Evolutionary conservation across 208 protist species (phyloP), one percentile per base, ranked within the genome.

Genomic region (Acanthamoeba lenticulata): DNA sequence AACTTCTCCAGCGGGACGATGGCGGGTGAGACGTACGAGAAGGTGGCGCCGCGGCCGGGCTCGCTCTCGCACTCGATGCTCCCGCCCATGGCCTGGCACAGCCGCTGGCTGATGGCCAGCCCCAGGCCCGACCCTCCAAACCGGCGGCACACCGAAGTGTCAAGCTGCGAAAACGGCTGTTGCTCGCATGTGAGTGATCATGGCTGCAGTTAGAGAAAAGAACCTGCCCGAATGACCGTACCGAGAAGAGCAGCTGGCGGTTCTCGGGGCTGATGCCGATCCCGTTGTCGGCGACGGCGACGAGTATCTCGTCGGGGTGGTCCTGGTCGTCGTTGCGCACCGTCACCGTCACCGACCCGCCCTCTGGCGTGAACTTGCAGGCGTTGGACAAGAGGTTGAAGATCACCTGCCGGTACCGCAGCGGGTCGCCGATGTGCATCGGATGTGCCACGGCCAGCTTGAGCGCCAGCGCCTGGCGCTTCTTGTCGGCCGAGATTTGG

Each of bases 371-470:
- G n/a, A 83, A 83, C 72, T 83, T 83, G 34, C 11, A 44, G 72
- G 72, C 72, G 42, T 83, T 83, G n/a, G 38, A 52, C 36, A 83
- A 29, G 21, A 83, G 72, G 38, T 83, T 83, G 72, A 11, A 83
- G 36, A 83, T 5, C 72, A 83, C 72, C n/a, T 83, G 72, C 24
- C 72, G 7, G 34, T 52, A 83, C 42, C 72, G 19, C 5, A 69
- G 60, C 27, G 60, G 60, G 27, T 69, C 60, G 60, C 60, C 60
- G 5, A 69, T 6, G 60, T 34, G 60, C 5, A 69, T 29, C 19
- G 60, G 60, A 36, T 27, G 60, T 36, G 60, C 5, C 5, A 27
- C 29, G 29, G 60, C 9, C 5, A 21, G 6, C 19, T 69, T 27
- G 60, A 69, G 60, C 29, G 60, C 6, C 5, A 69, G 60, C 19